phyloP scores from a whole-genome alignment of 2,329 filamentous ascomycete species.

The Endoconidiophora laricicola region DNA sequence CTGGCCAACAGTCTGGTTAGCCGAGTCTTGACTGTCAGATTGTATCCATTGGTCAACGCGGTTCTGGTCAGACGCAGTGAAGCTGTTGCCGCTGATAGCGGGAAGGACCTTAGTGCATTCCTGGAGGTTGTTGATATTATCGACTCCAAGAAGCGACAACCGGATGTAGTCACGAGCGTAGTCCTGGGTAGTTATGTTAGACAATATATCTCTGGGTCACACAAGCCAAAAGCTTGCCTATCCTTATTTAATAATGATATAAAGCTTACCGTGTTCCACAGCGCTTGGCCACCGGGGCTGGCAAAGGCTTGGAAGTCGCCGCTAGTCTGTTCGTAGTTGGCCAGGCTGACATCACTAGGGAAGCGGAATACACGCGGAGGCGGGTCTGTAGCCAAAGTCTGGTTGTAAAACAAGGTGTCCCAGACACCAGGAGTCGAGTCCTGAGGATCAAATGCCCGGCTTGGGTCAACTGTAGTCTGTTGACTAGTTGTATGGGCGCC shows the following conservation, averaged over 20 bases:
- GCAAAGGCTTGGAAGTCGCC: conserved; percentile 25
- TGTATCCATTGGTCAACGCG: conserved; percentile 18
- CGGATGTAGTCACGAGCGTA: conserved; percentile 37
- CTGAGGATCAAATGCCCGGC: conserved; percentile 28
- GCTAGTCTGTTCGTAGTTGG: conserved; percentile 22
- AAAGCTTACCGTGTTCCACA: conserved; percentile 26
- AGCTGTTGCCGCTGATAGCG: conserved; percentile 12
- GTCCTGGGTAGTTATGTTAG: conserved; percentile 18
- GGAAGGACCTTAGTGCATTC: conserved; percentile 39
- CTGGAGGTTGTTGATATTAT: conserved; percentile 37
- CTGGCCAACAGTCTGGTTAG: not conserved
- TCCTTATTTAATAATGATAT: not conserved
- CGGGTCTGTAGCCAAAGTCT: conserved; percentile 20
- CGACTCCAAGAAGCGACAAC: conserved; percentile 36
- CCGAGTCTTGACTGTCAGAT: not conserved
- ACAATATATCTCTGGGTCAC: conserved; percentile 13
- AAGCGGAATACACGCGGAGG: conserved; percentile 26
- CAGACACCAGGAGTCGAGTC: conserved; percentile 36
- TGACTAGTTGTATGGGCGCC: conserved; percentile 37
- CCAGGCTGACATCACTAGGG: conserved; percentile 25
- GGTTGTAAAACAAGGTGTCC: conserved; percentile 34
- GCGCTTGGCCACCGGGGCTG: conserved; percentile 19
- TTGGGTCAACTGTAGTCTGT: conserved; percentile 28
- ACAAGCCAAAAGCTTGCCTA: not conserved
- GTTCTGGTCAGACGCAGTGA: conserved; percentile 14